phyloP scores from a whole-genome alignment of 371 early-diverging fungal species.

The Actinomucor elegans region DNA sequence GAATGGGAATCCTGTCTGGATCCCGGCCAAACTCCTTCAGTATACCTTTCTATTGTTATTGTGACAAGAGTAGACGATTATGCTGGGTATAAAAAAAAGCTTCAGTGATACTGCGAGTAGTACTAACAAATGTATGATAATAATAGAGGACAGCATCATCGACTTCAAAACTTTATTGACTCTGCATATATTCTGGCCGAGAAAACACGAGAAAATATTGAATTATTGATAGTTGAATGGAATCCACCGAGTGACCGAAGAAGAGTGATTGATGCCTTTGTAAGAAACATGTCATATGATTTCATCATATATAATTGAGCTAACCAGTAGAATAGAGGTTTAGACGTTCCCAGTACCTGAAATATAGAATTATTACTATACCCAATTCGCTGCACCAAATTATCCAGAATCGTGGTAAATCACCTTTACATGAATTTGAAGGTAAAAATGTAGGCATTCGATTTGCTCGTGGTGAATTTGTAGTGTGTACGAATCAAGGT shows the following conservation, averaged over 20 bases:
- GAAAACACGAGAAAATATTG: constrained; percentile 35
- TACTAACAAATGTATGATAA: neutral
- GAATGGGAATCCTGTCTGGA: constrained; percentile 21
- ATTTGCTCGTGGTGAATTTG: constrained; percentile 46
- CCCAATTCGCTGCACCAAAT: constrained; percentile 34
- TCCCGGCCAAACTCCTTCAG: constrained; percentile 13
- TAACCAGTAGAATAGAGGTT: too few species aligned
- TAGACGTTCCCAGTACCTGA: constrained; percentile 35
- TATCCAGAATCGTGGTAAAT: constrained; percentile 20
- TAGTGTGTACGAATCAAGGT: constrained; percentile 48
- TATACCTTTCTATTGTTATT: constrained; percentile 32
- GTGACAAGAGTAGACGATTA: constrained; percentile 34
- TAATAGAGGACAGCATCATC: constrained; percentile 33
- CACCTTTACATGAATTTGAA: constrained; percentile 38
- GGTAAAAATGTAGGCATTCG: constrained; percentile 49
- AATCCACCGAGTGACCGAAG: constrained; percentile 37
- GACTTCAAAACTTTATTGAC: constrained; percentile 48
- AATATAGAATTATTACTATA: constrained; percentile 47
- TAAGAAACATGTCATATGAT: too few species aligned
- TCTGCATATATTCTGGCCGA: constrained; percentile 41
- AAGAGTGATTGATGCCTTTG: constrained; percentile 35
- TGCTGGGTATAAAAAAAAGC: constrained; percentile 25
- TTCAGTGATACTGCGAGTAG: neutral
- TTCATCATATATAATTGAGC: too few species aligned
- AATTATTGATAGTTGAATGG: constrained; percentile 46